phyloP scores from a whole-genome alignment of 306 rosid genomes.

The Vigna hirtella region DNA sequence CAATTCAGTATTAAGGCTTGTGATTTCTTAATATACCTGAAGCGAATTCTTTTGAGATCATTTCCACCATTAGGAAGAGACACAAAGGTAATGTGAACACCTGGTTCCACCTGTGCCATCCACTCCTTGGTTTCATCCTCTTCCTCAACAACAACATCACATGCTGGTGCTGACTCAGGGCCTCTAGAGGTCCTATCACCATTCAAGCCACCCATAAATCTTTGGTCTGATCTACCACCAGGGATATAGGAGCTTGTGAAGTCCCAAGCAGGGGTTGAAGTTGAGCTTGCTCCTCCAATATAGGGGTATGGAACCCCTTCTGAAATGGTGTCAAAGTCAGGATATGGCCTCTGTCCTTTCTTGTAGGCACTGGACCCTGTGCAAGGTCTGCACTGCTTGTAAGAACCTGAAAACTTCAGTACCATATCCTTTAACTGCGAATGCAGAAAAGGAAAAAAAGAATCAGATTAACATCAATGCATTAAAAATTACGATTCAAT shows the following conservation, averaged over 20 bases:
- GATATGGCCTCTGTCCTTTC: slow-evolving; percentile 73
- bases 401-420: slow-evolving; percentile 79
- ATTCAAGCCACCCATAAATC: slow-evolving; percentile 54
- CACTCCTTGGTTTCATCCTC: slow-evolving; percentile 77
- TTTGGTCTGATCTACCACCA: slow-evolving; percentile 40
- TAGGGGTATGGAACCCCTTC: slow-evolving; percentile 88
- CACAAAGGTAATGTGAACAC: slow-evolving; percentile 80
- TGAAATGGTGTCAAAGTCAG: slow-evolving; percentile 73
- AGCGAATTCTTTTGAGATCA: slow-evolving; percentile 87
- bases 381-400: slow-evolving; percentile 76
- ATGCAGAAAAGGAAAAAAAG: neutral
- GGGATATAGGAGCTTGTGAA: slow-evolving; percentile 60
- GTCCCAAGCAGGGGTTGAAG: slow-evolving; percentile 92
- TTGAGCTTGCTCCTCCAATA: slow-evolving; percentile 79
- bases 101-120: slow-evolving; percentile 99
- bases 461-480: slow-evolving; percentile 23
- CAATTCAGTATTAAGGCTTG: neutral
- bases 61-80: slow-evolving; percentile 94
- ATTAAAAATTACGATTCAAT: slow-evolving; percentile 13
- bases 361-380: slow-evolving; percentile 68
- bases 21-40: slow-evolving; percentile 59
- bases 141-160: slow-evolving; percentile 72
- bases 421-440: slow-evolving; percentile 92
- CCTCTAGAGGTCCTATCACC: slow-evolving; percentile 66
- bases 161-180: slow-evolving; percentile 51